These are phyloP conservation scores for Trichoderma semiorbis DNA, from an alignment of 2,329 filamentous ascomycete genomes.

Conservation along the genomic window DNA sequence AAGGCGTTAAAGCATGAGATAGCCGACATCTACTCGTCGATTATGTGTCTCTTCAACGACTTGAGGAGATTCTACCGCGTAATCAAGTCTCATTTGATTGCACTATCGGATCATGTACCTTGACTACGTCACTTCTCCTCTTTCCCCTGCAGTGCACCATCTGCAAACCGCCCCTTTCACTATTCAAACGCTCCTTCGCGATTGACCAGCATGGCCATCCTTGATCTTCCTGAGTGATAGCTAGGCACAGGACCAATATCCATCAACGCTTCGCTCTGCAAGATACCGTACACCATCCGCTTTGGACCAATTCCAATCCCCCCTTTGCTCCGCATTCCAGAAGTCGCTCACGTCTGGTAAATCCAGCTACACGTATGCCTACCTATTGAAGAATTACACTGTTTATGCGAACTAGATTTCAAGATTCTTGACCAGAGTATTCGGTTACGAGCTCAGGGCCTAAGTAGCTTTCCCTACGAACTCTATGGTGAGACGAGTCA, in stretches of 20 bases:
- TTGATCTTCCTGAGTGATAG: neutral
- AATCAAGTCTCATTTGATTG: neutral
- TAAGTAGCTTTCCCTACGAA: neutral
- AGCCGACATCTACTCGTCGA: slow-evolving; percentile 20
- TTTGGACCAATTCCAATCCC: neutral
- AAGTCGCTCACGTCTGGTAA: neutral
- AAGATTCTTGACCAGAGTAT: neutral
- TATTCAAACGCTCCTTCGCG: neutral
- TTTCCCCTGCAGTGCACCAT: neutral
- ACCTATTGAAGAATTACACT: neutral
- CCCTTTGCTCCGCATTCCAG: neutral
- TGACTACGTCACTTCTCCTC: neutral
- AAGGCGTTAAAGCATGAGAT: slow-evolving; percentile 23
- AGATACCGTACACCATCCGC: neutral
- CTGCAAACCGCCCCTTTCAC: neutral
- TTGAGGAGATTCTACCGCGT: neutral
- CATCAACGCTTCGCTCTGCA: neutral
- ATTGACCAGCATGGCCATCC: neutral
- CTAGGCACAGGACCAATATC: neutral
- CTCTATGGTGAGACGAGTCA: neutral
- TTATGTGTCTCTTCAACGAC: neutral
- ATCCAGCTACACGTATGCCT: neutral
- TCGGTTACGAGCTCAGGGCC: neutral
- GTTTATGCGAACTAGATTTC: neutral
- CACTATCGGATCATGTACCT: neutral